These are phyloP conservation scores for Verticillium dahliae DNA, from an alignment of 2,329 filamentous ascomycete genomes.

Conservation along the genomic window DNA sequence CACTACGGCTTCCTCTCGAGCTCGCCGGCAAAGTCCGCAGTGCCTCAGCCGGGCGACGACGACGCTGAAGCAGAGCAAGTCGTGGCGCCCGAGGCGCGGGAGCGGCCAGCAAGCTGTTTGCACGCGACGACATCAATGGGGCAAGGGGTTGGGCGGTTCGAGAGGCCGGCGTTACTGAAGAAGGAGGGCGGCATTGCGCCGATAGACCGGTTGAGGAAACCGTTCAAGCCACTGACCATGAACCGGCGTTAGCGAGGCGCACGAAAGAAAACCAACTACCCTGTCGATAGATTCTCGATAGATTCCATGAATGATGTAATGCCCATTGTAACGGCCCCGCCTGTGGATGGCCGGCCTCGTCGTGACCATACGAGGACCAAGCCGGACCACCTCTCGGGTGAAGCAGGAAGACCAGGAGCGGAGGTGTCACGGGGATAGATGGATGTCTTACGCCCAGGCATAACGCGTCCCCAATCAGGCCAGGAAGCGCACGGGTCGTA, in stretches of 20 bases:
- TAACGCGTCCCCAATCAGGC: background rate
- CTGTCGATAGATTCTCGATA: too few relatives aligned
- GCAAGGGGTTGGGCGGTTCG: slow-evolving; percentile 26
- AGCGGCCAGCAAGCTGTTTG: slow-evolving; percentile 36
- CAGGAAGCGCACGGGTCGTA: background rate
- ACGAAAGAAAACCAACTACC: too few relatives aligned
- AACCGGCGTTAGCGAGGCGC: slow-evolving; percentile 22
- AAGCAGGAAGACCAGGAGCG: background rate
- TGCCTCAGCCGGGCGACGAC: slow-evolving; percentile 15
- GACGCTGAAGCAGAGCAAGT: slow-evolving; percentile 12
- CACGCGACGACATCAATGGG: slow-evolving; percentile 41
- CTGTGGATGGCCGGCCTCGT: background rate
- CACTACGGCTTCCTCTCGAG: slow-evolving; percentile 37
- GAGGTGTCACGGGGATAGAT: background rate
- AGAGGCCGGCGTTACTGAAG: slow-evolving; percentile 35
- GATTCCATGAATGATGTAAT: background rate
- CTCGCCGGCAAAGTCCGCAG: slow-evolving; percentile 34
- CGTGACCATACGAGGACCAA: background rate
- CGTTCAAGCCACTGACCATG: slow-evolving; percentile 52
- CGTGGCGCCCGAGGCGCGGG: slow-evolving; percentile 22
- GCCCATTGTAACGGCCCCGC: background rate
- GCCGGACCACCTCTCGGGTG: background rate
- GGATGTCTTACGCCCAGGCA: background rate
- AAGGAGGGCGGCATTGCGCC: slow-evolving; percentile 35
- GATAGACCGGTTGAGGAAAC: slow-evolving; percentile 44